Evolutionary conservation across 2,329 filamentous ascomycete species (phyloP).

Genomic region (Tolypocladium ophioglossoides): DNA sequence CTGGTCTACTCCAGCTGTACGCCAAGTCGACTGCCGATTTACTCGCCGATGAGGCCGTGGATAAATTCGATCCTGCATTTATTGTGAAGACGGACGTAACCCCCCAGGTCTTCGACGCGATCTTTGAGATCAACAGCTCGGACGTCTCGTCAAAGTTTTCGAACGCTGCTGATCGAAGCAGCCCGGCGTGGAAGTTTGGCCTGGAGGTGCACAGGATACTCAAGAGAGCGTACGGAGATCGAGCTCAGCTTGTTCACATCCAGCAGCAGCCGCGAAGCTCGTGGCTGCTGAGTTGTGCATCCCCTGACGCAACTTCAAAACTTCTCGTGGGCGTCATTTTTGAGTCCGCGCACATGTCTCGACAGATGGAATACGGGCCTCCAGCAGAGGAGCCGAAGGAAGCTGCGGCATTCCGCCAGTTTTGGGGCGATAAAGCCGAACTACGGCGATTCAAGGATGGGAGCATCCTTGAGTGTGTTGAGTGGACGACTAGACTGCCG

Average conservation of each 20-base stretch:
- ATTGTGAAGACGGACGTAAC: slow-evolving; percentile 51
- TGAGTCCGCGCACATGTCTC: slow-evolving; percentile 59
- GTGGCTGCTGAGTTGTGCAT: slow-evolving; percentile 17
- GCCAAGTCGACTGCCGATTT: slow-evolving; percentile 64
- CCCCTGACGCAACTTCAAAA: slow-evolving; percentile 15
- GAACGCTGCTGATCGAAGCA: slow-evolving; percentile 27
- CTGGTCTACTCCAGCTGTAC: slow-evolving; percentile 59
- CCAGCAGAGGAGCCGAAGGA: slow-evolving; percentile 76
- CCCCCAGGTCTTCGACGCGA: slow-evolving; percentile 43
- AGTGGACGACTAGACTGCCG: slow-evolving; percentile 61
- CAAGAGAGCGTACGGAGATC: slow-evolving; percentile 62
- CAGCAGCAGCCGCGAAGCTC: slow-evolving; percentile 22
- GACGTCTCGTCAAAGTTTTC: slow-evolving; percentile 15
- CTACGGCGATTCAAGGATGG: slow-evolving; percentile 91
- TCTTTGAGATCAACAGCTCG: slow-evolving; percentile 24
- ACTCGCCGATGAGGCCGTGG: slow-evolving; percentile 60
- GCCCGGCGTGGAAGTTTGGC: slow-evolving; percentile 33
- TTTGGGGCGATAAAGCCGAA: slow-evolving; percentile 93
- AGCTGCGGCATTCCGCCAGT: slow-evolving; percentile 70
- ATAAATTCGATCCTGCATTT: slow-evolving; percentile 80
- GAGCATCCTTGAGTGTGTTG: slow-evolving; percentile 81
- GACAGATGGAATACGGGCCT: slow-evolving; percentile 81
- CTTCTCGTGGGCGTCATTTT: slow-evolving; percentile 60
- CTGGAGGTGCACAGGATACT: slow-evolving; percentile 54
- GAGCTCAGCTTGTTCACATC: slow-evolving; percentile 59